Percentiles rank a stretch among this genome's conserved stretches.
These are phyloP conservation scores for Lippia alba DNA, from an alignment of 305 asterid species.

Conservation along the genomic window DNA sequence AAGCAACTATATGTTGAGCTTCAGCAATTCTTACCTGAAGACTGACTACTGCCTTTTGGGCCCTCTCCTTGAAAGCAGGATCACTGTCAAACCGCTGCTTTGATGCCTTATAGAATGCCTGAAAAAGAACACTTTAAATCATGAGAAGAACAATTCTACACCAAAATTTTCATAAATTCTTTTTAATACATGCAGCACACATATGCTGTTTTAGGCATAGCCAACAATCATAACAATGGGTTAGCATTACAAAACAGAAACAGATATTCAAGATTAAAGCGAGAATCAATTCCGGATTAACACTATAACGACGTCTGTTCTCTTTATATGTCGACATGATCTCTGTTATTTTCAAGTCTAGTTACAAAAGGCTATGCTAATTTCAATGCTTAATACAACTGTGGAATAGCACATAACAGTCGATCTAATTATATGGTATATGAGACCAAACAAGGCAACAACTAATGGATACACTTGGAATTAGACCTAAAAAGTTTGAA, in stretches of 20 bases:
- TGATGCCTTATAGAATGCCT: slow-evolving; percentile 91
- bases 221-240: not conserved
- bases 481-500: not conserved
- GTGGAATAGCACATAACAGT: slow-evolving; percentile 13
- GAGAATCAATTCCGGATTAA: not conserved
- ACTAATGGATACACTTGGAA: not conserved
- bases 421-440: slow-evolving; percentile 10
- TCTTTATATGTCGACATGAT: slow-evolving; percentile 3
- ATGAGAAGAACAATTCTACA: slow-evolving; percentile 21
- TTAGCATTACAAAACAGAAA: not conserved
- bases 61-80: slow-evolving; percentile 82
- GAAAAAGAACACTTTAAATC: slow-evolving; percentile 34
- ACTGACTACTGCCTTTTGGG: slow-evolving; percentile 90
- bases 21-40: slow-evolving; percentile 68
- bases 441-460: not conserved
- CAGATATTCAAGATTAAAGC: not conserved
- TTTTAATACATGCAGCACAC: slow-evolving; percentile 9
- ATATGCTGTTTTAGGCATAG: not conserved
- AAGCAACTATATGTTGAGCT: slow-evolving; percentile 6
- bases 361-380: slow-evolving; percentile 14
- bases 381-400: slow-evolving; percentile 4
- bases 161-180: not conserved
- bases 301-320: not conserved
- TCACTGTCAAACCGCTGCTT: slow-evolving; percentile 81
- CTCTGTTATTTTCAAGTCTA: not conserved